Evolutionary conservation across 2,329 filamentous ascomycete genomes (phyloP), one percentile per base, ranked within the genome.

Genomic region (Hymenoscyphus fraxineus): DNA sequence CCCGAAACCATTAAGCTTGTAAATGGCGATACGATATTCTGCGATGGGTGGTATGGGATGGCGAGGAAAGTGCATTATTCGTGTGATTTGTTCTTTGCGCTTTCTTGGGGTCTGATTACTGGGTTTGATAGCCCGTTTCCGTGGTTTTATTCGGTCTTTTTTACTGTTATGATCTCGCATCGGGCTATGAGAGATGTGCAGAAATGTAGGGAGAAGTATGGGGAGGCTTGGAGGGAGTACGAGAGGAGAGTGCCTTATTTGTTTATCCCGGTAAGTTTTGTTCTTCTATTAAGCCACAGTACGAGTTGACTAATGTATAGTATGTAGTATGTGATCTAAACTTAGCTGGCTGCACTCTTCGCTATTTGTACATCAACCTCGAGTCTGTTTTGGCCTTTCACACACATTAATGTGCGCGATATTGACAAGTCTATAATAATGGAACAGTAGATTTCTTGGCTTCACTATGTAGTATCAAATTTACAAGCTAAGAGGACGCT

Each of bases 111-210:
- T 27, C 77, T 92, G 31, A 88, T 93, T 70, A 91, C 88, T 1
- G 90, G 90, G 10, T 92, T 93, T 78, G 80, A 80, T 55, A 91
- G 88, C 74, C 90, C 91, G 0, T 92, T 93, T 78, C 91, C 91
- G 0, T 95, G 91, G 90, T 94, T 95, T 78, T 93, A 94, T 75
- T 88, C 90, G 0, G 77, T 90, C 47, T 95, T 95, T 80, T 95
- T 95, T 75, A 81, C 81, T 41, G 78, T 78, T 70, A 93, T 93
- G 90, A 93, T 93, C 73, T 81, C 85, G 12, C 91, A 95, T 76
- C 88, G 91, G 66, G 88, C 90, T 9, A 79, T 80, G 69, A 83
- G 91, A 65, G 91, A 95, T 73, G 90, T 92, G 64, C 81, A 88
- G 75, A 83, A 87, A 69, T 95, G 91, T 78, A 82, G 85, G 60